Base-by-base conservation (phyloP, 2,329 filamentous ascomycete genomes). In the Pleurostoma richardsiae region DNA sequence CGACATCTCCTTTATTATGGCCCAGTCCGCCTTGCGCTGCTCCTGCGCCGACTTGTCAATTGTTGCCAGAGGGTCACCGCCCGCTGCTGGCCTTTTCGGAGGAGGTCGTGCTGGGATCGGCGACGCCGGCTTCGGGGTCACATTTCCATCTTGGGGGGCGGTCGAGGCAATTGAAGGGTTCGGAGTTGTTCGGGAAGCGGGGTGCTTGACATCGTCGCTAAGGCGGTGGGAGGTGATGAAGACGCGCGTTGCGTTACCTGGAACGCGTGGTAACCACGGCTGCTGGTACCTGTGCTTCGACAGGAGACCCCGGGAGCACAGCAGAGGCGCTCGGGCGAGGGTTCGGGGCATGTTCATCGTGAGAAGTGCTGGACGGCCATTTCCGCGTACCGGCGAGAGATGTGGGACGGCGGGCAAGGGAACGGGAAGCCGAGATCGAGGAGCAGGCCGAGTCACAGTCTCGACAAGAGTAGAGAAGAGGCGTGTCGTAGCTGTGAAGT, bases 1-100 rank as follows among this genome's bases (percentile, higher is more conserved):
- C 50, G 86, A 85, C 92, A 99, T 97, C 66, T 99, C 92, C 69
- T 88, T 95, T 76, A 99, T 94, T 56, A 99, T 99, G 42, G 91
- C 91, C 92, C 92, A 96, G 62, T 99, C 94, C 6, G 91, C 92
- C 70, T 91, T 95, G 57, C 94, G 83, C 76, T 99, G 95, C 69
- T 96, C 89, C 58, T 91, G 83, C 26, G 83, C 85, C 43, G 82
- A 83, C 60, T 81, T 84, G 51, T 86, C 77, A 60, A 86, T 75
- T 10, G 77, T 70, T 26, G 87, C 78, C 40, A 91, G 67, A 30
- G 80, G 75, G 19, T 19, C 19, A 56, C 85, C 82, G 52, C 44
- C 43, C 19, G 49, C 26, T 10, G 49, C 45, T 27, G 40, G 49
- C 3, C 49, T 40, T 10, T 45, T 33, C 8, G 39, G 28, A 10